Evolutionary conservation across 2,329 filamentous ascomycete genomes (phyloP).

Genomic region (Trichophyton schoenleinii): DNA sequence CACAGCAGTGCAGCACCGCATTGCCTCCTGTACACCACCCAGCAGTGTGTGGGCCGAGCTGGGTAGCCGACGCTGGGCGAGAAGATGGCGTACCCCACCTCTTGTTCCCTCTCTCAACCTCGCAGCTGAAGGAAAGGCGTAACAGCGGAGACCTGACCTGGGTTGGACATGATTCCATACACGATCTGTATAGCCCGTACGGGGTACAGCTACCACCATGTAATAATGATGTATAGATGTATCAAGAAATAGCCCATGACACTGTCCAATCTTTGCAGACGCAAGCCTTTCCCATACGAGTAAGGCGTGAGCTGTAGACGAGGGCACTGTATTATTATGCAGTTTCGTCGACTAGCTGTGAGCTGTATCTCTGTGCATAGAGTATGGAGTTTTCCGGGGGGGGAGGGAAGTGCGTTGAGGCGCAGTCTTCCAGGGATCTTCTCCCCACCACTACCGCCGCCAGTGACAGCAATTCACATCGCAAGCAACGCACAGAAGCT

Average conservation of each 20-base stretch:
- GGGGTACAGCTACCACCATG: neutral
- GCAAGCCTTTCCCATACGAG: neutral
- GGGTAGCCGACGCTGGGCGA: neutral
- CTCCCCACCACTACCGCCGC: neutral
- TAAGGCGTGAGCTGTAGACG: neutral
- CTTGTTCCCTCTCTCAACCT: neutral
- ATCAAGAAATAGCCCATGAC: no score
- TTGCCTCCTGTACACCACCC: neutral
- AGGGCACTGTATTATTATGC: neutral
- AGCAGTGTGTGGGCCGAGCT: neutral
- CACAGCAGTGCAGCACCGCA: neutral
- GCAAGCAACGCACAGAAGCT: neutral
- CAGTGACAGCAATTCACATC: neutral
- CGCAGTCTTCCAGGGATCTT: neutral
- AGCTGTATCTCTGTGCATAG: neutral
- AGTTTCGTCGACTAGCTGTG: neutral
- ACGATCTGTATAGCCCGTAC: neutral
- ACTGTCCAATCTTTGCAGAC: neutral
- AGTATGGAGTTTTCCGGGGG: neutral
- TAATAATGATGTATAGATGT: neutral
- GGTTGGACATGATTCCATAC: neutral
- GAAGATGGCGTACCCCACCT: neutral
- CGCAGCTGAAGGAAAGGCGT: neutral
- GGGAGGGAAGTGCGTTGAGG: neutral
- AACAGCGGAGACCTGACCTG: neutral